Percentiles rank a stretch among this genome's conserved stretches.
Evolutionary conservation across 306 rosid species (phyloP).

Genomic region (Medicago ruthenica): DNA sequence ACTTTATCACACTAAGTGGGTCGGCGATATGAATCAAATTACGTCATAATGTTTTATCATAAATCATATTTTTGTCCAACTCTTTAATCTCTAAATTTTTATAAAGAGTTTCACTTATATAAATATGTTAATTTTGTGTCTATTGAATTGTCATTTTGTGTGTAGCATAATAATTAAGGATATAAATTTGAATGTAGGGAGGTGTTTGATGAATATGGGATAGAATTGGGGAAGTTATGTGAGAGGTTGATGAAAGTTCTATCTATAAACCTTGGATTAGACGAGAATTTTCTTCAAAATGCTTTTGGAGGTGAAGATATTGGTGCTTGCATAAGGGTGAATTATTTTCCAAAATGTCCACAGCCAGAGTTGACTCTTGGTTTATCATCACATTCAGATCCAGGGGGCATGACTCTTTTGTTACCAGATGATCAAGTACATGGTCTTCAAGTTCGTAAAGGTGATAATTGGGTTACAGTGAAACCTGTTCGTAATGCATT

Average conservation of each 20-base stretch:
- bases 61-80: too few relatives aligned
- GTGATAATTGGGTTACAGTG: conserved; percentile 72
- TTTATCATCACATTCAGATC: conserved; percentile 88
- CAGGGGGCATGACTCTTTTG: conserved; percentile 82
- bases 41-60: too few relatives aligned
- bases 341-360: conserved; percentile 83
- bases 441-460: conserved; percentile 83
- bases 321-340: conserved; percentile 88
- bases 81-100: too few relatives aligned
- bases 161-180: not conserved
- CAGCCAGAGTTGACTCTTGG: conserved; percentile 80
- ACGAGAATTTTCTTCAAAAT: conserved; percentile 56
- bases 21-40: too few relatives aligned
- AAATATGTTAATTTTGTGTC: too few relatives aligned
- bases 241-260: conserved; percentile 67
- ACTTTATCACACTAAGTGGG: too few relatives aligned
- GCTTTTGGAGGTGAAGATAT: conserved; percentile 76
- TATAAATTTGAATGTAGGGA: conserved; percentile 48
- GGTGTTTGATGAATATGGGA: conserved; percentile 84
- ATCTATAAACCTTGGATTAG: conserved; percentile 67
- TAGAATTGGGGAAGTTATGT: conserved; percentile 72
- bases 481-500: conserved; percentile 79
- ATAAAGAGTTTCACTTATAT: too few relatives aligned
- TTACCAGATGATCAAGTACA: conserved; percentile 65
- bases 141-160: not conserved